Base-by-base conservation (phyloP, 2,329 filamentous ascomycete genomes). In the Orbilia ellipsospora region DNA sequence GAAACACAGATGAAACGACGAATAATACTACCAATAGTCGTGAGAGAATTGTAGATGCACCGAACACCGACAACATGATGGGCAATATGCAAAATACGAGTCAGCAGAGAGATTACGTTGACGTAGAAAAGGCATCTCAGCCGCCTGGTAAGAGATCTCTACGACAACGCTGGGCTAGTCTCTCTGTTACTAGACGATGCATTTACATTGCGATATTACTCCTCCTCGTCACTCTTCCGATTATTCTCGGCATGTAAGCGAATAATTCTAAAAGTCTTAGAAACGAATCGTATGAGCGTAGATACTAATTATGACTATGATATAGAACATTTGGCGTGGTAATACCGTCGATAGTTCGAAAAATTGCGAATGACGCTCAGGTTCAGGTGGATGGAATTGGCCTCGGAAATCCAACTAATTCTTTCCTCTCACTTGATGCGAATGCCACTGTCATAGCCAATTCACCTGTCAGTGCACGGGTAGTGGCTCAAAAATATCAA, bases 181-280 rank as follows among this genome's bases (percentile, higher is more conserved):
- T 36, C 80, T 86, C 85, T 80, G 84, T 82, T 79, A 84, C 83
- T 78, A 89, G 86, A 78, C 90, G 88, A 88, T 90, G 88, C 88
- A 79, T 85, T 77, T 85, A 89, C 78, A 80, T 89, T 72, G 82
- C 90, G 80, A 84, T 15, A 80, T 88, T 60, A 18, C 44, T 48
- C 13, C 80, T 86, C 67, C 78, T 84, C 75, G 81, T 88, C 54
- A 80, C 86, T 50, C 83, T 88, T 40, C 81, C 90, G 13, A 83
- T 88, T 45, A 85, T 90, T 18, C 83, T 87, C 44, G 82, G 89
- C 44, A 81, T 90, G 88, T 90, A 83, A 86, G 88, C 13, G 44
- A 48, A 48, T 6, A 48, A 6, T 48, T 18, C 44, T 13, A n/a
- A 48, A n/a, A 5, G 5, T 15, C 44, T n/a, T 13, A 48, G 7